These are phyloP conservation scores for Parmales sp. DNA, from an alignment of 108 stramenopile species.

Conservation along the genomic window DNA sequence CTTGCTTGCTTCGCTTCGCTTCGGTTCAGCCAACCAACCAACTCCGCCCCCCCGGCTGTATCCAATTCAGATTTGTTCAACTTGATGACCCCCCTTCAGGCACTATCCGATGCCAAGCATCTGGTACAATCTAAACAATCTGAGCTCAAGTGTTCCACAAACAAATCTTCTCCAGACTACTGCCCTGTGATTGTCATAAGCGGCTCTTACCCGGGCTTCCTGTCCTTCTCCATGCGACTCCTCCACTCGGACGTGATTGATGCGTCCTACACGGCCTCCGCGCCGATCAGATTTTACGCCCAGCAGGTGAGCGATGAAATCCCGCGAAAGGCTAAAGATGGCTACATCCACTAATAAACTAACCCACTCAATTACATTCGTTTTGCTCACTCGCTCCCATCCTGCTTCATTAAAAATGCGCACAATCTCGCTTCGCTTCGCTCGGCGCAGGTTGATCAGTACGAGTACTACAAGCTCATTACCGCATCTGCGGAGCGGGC, in stretches of 20 bases:
- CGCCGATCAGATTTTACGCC: conserved; percentile 54
- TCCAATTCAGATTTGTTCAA: conserved; percentile 28
- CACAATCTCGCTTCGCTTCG: no score
- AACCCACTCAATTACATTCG: no score
- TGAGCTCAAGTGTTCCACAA: conserved; percentile 32
- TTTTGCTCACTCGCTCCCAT: no score
- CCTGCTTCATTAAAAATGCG: no score
- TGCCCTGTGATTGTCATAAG: conserved; percentile 68
- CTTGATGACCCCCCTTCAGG: not conserved
- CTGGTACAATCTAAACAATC: conserved; percentile 21
- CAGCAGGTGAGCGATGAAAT: no score
- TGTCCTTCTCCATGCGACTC: conserved; percentile 55
- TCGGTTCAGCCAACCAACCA: not conserved
- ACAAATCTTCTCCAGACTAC: conserved; percentile 36
- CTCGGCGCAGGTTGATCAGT: no score
- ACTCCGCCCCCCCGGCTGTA: conserved; percentile 52
- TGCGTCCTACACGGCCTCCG: conserved; percentile 49
- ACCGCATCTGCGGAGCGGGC: conserved; percentile 40
- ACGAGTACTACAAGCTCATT: conserved; percentile 58
- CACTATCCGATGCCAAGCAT: conserved; percentile 28
- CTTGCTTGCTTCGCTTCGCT: conserved; percentile 21
- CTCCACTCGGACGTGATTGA: conserved; percentile 52
- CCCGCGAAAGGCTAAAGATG: no score
- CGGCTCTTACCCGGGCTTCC: conserved; percentile 63
- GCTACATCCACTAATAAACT: no score